Evolutionary conservation across 2,329 filamentous ascomycete genomes (phyloP), one percentile per base, ranked within the genome.

Genomic region (Lachnellula hyalina): DNA sequence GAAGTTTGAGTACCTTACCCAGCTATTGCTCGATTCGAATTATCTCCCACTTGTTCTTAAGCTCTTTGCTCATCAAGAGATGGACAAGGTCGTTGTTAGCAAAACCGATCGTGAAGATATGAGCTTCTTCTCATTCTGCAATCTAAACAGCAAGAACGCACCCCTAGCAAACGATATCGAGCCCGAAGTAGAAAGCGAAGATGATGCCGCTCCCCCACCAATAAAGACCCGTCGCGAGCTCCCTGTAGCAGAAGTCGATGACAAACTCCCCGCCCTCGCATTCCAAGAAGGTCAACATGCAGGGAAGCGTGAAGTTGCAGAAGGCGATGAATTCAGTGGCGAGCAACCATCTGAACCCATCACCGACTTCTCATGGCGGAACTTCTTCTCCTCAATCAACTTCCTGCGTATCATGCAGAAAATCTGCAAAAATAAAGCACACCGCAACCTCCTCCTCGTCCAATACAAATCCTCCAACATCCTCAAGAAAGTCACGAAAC

Each of bases 341-440:
- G 81, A 86, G 2, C 76, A 87, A 7, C 89, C 90, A 0, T 73
- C 79, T 2, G 81, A 86, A 57, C 90, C 90, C 32, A 92, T 97
- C 60, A 96, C 90, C 1, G 85, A 86, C 66, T 97, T 92, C 74
- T 96, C 90, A 12, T 90, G 90, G 72, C 89, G 94, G 64, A 96
- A 96, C 71, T 96, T 97, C 76, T 96, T 96, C 77, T 89, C 90
- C 1, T 83, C 89, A 45, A 96, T 96, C 76, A 97, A 96, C 73
- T 93, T 95, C 72, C 79, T 99, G 19, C 90, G 95, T 61, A 86
- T 96, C 56, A 89, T 99, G 82, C 94, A 99, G 68, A 99, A 99
- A 74, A 88, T 97, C 56, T 96, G 92, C 74, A 95, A 96, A 65
- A 83, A 89, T 73, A 97, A 97, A 74, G 90, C 93, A 1, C 94